These are phyloP conservation scores for Hypoxylon sp. DNA, from an alignment of 2,329 filamentous ascomycete species.

Conservation along the genomic window DNA sequence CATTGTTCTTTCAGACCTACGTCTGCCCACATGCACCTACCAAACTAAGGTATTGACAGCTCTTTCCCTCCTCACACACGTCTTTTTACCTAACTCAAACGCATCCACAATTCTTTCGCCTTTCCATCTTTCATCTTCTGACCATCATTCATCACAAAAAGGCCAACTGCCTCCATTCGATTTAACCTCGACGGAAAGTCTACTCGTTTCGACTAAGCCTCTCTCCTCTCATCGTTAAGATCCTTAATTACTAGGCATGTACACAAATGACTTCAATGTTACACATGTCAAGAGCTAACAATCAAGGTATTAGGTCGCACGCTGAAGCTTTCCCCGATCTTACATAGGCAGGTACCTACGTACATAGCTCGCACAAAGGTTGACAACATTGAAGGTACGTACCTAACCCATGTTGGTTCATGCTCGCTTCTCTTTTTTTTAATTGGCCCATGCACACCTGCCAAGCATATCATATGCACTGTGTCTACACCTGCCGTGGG, in stretches of 20 bases:
- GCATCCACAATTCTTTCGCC: slow-evolving; percentile 22
- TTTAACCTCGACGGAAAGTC: neutral
- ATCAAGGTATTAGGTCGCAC: slow-evolving; percentile 27
- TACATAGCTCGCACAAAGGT: slow-evolving; percentile 16
- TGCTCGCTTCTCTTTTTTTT: slow-evolving; percentile 16
- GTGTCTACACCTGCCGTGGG: slow-evolving; percentile 50
- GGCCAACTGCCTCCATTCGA: slow-evolving; percentile 1
- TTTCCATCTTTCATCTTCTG: slow-evolving; percentile 16
- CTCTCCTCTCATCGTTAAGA: neutral
- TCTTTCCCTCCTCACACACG: slow-evolving; percentile 18
- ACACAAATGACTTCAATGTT: neutral
- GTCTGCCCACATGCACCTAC: slow-evolving; percentile 19
- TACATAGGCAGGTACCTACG: slow-evolving; percentile 17
- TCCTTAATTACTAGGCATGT: neutral
- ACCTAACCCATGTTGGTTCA: slow-evolving; percentile 12
- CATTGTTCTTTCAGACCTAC: slow-evolving; percentile 15
- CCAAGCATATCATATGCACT: slow-evolving; percentile 39
- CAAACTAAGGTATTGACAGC: neutral
- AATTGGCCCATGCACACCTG: slow-evolving; percentile 45
- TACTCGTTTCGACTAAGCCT: slow-evolving; percentile 6
- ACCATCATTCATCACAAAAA: slow-evolving; percentile 4
- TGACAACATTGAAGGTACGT: slow-evolving; percentile 33
- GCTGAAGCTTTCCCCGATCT: slow-evolving; percentile 18
- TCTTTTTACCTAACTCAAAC: slow-evolving; percentile 21
- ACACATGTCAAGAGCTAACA: slow-evolving; percentile 15